Evolutionary conservation across 1,139 yeast genomes (phyloP).

Genomic region (Zhuliangozyma parablackwelliae): DNA sequence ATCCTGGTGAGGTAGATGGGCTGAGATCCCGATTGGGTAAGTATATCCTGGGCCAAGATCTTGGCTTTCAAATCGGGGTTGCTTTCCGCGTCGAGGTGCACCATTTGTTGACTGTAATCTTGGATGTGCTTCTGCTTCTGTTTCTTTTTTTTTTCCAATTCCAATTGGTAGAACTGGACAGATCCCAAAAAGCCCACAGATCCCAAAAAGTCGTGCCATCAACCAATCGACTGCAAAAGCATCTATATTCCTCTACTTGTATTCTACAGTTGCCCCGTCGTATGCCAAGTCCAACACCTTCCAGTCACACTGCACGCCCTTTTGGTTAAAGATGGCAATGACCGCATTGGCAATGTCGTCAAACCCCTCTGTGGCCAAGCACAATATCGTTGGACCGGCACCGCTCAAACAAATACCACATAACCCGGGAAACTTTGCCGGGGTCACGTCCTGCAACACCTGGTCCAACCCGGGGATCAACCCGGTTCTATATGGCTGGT

Average conservation of each 20-base stretch:
- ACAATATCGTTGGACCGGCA: constrained; percentile 96
- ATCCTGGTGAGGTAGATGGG: constrained; percentile 45
- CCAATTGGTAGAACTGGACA: too few species aligned
- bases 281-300: constrained; percentile 78
- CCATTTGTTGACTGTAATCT: constrained; percentile 4
- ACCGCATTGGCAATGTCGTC: constrained; percentile 81
- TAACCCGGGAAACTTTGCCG: constrained; percentile 75
- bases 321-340: constrained; percentile 60
- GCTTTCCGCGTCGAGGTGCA: constrained; percentile 7
- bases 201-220: too few species aligned
- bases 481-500: constrained; percentile 90
- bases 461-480: constrained; percentile 88
- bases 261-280: constrained; percentile 67
- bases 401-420: constrained; percentile 95
- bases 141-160: background rate
- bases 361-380: constrained; percentile 84
- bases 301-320: constrained; percentile 74
- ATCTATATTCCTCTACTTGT: background rate
- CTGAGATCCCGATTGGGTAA: constrained; percentile 28
- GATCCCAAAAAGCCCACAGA: too few species aligned
- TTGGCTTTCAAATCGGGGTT: constrained; percentile 23
- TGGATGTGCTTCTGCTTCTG: background rate
- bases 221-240: too few species aligned
- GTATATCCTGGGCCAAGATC: constrained; percentile 29
- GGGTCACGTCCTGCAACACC: constrained; percentile 77